Evolutionary conservation across 176 grass and related monocot genomes (phyloP).

Genomic region (Calamus simplicifolius): DNA sequence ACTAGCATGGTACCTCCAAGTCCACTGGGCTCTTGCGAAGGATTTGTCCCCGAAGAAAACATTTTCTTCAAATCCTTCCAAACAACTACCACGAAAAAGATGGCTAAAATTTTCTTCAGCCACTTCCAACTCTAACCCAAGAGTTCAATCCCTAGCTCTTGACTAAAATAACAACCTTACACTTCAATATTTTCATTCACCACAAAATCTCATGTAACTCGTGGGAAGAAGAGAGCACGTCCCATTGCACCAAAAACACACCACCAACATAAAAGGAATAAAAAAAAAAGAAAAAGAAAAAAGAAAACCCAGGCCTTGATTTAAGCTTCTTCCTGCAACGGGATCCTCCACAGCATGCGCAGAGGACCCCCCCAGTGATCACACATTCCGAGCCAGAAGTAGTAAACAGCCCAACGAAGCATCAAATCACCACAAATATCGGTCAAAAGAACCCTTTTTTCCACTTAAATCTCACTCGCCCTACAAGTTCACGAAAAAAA

Average conservation of each 20-base stretch:
- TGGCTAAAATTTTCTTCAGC: neutral
- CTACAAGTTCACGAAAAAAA: no score
- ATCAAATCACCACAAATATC: constrained; percentile 5
- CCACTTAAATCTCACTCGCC: constrained; percentile 7
- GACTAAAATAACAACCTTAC: constrained; percentile 7
- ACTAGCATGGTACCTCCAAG: constrained; percentile 32
- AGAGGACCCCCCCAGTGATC: constrained; percentile 65
- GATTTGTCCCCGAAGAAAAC: constrained; percentile 67
- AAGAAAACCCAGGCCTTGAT: constrained; percentile 44
- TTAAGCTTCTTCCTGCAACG: constrained; percentile 34
- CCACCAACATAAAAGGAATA: no score
- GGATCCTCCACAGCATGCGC: constrained; percentile 51
- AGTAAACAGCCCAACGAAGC: neutral
- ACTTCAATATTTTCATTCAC: neutral
- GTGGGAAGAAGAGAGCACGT: neutral
- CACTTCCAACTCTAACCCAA: no score
- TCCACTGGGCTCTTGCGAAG: constrained; percentile 32
- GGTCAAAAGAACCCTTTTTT: constrained; percentile 1
- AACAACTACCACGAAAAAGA: neutral
- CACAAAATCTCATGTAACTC: neutral
- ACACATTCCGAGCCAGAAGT: constrained; percentile 22
- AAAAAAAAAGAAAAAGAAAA: no score
- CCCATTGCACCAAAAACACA: no score
- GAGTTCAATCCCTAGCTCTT: neutral
- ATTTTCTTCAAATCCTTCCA: constrained; percentile 22